Evolutionary conservation across 805 yeast genomes (phyloP), one percentile per base, ranked within the genome.

Genomic region (Nakazawaea sp.): DNA sequence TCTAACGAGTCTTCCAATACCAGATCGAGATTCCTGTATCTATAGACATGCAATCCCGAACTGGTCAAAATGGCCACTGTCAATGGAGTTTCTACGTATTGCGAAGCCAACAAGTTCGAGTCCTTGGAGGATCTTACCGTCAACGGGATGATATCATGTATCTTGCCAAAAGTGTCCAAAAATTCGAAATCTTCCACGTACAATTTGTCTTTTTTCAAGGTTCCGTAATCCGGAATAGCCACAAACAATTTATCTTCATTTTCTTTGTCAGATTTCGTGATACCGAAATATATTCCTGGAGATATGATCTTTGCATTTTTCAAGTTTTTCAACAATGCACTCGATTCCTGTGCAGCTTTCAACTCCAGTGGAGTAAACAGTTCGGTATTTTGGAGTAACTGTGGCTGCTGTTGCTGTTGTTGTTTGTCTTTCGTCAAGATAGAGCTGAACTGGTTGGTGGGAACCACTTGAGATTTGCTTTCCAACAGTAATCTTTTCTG

Each of bases 271-370:
- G 45, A 43, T 18, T 49, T 62, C 35, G 73, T 70, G 10, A 81
- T 83, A 27, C 85, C 81, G 43, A 89, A 68, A 50, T 78, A 89
- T 3, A 87, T 78, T n/a, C 95, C 95, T 1, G 96, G 96, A 16
- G 94, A 77, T 21, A 86, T 65, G 10, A 89, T 64, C 23, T 73
- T 68, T 18, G 83, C 68, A 9, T 76, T 64, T 28, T 71, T 63
- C 19, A 82, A 68, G 31, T 81, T 72, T 42, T 70, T 72, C 40
- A 80, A 62, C 33, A 87, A 53, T 2, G 68, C 57, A 5, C 77
- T 66, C 1, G 72, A 65, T 45, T 72, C 76, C 45, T 75, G 77
- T 53, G 83, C 66, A 16, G 76, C 70, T 41, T 65, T 71, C 24
- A 73, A 51, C 39, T 56, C 56, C 26, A 53, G 49, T 11, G 58